A percentile compares a stretch with the other conserved stretches of the same genome.
phyloP scores from a whole-genome alignment of 2,329 filamentous ascomycete genomes.

The Trichoderma simmonsii region DNA sequence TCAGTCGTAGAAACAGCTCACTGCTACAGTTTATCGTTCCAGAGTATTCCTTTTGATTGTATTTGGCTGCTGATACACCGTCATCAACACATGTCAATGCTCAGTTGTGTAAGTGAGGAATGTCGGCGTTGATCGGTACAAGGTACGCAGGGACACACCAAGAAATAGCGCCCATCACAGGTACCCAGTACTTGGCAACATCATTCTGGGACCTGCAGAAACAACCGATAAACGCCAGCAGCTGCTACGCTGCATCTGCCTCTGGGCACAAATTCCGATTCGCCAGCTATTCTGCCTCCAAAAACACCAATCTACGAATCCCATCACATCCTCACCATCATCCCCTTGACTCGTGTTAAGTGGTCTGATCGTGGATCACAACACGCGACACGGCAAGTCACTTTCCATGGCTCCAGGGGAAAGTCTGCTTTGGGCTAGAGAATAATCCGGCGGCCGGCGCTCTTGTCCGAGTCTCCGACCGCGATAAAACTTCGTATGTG shows the following conservation, averaged over 20 bases:
- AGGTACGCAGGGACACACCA: neutral
- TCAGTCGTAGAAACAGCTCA: neutral
- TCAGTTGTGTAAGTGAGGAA: neutral
- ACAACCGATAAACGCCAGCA: neutral
- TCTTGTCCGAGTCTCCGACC: slow-evolving; percentile 9
- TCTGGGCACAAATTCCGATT: neutral
- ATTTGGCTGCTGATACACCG: neutral
- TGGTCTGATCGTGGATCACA: slow-evolving; percentile 13
- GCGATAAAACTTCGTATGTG: slow-evolving; percentile 3
- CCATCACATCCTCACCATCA: neutral
- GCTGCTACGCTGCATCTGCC: neutral
- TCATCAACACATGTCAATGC: neutral
- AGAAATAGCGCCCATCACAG: rapidly evolving
- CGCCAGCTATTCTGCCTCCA: neutral
- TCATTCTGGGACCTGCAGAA: neutral
- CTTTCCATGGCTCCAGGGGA: slow-evolving; percentile 1
- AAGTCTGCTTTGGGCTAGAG: neutral
- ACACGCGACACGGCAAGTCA: neutral
- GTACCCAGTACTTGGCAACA: neutral
- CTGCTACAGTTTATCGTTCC: neutral
- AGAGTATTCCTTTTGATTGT: neutral
- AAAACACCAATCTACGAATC: neutral
- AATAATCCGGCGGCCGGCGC: neutral
- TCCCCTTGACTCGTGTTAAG: slow-evolving; percentile 1
- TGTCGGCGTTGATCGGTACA: neutral